Percentiles rank a stretch among this genome's conserved stretches.
These are phyloP conservation scores for Thalassia testudinum DNA, from an alignment of 116 monocot genomes.

Conservation along the genomic window DNA sequence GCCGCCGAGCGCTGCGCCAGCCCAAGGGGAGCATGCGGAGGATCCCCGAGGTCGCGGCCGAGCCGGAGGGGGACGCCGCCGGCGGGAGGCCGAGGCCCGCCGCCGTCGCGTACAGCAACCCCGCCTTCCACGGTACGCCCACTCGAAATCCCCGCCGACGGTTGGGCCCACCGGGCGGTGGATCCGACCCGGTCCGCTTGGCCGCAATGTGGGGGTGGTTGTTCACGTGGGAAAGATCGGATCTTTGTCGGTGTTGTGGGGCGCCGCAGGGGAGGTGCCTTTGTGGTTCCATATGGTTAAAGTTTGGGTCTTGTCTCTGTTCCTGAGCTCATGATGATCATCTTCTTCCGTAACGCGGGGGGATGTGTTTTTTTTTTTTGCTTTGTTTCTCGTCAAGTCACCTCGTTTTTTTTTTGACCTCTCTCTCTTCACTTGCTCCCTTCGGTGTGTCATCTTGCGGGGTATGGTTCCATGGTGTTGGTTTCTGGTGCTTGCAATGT, in stretches of 20 bases:
- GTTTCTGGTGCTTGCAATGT: too few species aligned
- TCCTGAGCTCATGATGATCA: neutral
- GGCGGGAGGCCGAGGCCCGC: conserved; percentile 1
- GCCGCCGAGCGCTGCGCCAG: conserved; percentile 14
- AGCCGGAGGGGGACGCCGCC: neutral
- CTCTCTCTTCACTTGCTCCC: too few species aligned
- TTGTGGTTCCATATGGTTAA: too few species aligned
- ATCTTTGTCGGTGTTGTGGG: neutral
- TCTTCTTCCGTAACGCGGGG: too few species aligned
- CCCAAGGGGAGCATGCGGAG: conserved; percentile 9
- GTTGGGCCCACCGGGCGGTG: neutral
- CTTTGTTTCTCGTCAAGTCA: too few species aligned
- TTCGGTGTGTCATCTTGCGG: too few species aligned
- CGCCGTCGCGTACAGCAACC: conserved; percentile 3
- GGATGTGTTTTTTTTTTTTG: too few species aligned
- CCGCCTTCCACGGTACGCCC: conserved; percentile 16
- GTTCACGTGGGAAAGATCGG: too few species aligned
- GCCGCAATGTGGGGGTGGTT: neutral
- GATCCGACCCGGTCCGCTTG: neutral
- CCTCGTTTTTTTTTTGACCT: too few species aligned
- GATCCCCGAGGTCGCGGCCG: conserved; percentile 4
- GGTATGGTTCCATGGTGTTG: too few species aligned
- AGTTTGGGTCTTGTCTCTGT: neutral
- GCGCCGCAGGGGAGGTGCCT: too few species aligned
- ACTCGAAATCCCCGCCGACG: too few species aligned